A percentile compares a stretch with the other conserved stretches of the same genome.
Conservation (phyloP, 148 eudicot species). For the Rhododendron molle region DNA sequence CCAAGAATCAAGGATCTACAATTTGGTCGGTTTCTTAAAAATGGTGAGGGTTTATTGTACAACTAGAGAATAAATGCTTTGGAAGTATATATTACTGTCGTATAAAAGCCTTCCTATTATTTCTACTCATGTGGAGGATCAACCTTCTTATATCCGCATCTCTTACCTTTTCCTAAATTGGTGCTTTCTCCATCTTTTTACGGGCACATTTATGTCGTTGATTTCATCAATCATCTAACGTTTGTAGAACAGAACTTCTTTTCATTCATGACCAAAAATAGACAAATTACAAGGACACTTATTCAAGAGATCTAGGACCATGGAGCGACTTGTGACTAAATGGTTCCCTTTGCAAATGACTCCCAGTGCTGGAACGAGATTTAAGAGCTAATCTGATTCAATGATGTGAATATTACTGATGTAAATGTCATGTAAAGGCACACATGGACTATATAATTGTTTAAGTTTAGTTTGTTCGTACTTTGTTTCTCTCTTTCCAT, state of each 20-base stretch:
- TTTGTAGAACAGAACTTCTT: neutral
- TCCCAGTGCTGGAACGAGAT: neutral
- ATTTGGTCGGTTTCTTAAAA: constrained; percentile 24
- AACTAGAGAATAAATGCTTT: neutral
- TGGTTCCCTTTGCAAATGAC: neutral
- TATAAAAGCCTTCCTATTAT: neutral
- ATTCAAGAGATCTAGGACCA: neutral
- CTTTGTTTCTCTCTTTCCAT: neutral
- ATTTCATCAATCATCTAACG: neutral
- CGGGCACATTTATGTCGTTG: neutral
- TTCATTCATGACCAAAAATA: neutral
- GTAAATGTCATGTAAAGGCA: neutral
- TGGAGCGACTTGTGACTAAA: neutral
- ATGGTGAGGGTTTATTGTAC: constrained; percentile 16
- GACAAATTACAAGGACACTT: neutral
- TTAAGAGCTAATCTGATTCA: neutral
- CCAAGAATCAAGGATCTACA: constrained; percentile 26
- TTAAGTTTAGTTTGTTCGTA: neutral
- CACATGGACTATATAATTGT: neutral
- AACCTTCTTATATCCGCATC: neutral
- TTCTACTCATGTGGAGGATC: neutral
- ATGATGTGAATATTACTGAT: neutral
- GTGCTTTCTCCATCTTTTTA: constrained; percentile 4
- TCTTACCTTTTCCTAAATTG: neutral
- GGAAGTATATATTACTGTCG: neutral